Evolutionary conservation across 140 eudicot genomes (phyloP).

Genomic region (Ambrosia hybrid): DNA sequence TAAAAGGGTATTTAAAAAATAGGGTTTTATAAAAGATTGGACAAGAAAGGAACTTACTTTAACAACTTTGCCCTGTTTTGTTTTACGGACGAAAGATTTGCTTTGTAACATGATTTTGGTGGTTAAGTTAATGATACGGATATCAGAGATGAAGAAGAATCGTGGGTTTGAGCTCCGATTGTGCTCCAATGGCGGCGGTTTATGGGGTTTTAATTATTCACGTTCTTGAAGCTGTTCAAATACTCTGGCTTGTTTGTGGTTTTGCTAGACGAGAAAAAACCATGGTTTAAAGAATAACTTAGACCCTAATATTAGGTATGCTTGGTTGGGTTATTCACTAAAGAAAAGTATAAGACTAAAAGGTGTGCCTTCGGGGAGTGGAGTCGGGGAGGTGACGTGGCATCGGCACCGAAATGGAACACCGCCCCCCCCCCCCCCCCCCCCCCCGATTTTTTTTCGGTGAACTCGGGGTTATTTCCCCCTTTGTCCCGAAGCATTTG

Average conservation of each 20-base stretch:
- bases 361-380: too few relatives aligned
- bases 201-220: not conserved
- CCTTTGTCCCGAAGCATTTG: too few relatives aligned
- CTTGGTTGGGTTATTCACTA: too few relatives aligned
- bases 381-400: too few relatives aligned
- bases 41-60: slow-evolving; percentile 45
- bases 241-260: not conserved
- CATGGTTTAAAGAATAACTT: too few relatives aligned
- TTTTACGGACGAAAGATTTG: slow-evolving; percentile 79
- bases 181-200: slow-evolving; percentile 32
- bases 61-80: slow-evolving; percentile 69
- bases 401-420: too few relatives aligned
- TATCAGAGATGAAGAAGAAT: not conserved
- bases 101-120: slow-evolving; percentile 61
- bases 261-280: not conserved
- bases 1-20: slow-evolving; percentile 1
- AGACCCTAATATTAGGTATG: too few relatives aligned
- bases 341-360: too few relatives aligned
- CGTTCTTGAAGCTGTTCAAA: slow-evolving; percentile 13
- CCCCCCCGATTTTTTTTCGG: too few relatives aligned
- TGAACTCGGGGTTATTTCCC: too few relatives aligned
- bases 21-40: slow-evolving; percentile 21
- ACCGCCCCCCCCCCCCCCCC: too few relatives aligned
- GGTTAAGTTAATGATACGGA: slow-evolving; percentile 5
- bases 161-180: slow-evolving; percentile 9